Conservation (phyloP, 2,329 filamentous ascomycete species). For the Pseudonectria buxi region DNA sequence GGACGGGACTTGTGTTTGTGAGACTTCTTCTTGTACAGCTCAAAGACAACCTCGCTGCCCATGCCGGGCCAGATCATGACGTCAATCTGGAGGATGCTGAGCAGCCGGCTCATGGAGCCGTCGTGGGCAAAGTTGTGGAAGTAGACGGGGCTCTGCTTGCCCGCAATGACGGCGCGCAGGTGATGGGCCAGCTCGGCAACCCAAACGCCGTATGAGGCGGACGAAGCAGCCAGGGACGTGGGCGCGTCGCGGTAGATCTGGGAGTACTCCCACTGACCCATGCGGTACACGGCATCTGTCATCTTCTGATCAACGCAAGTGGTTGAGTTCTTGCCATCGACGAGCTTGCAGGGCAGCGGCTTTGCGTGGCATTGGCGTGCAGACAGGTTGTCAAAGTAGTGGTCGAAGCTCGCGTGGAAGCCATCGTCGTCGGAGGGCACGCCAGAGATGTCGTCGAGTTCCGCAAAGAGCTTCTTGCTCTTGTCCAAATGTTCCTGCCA, state of each 20-base stretch:
- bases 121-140: conserved; percentile 78
- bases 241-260: conserved; percentile 66
- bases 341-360: conserved; percentile 60
- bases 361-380: conserved; percentile 70
- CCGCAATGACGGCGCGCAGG: conserved; percentile 46
- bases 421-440: conserved; percentile 47
- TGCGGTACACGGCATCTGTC: conserved; percentile 64
- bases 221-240: conserved; percentile 54
- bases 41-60: conserved; percentile 71
- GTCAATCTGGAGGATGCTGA: conserved; percentile 61
- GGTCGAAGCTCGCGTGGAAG: conserved; percentile 69
- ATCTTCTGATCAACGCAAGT: conserved; percentile 56
- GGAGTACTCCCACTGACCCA: conserved; percentile 76
- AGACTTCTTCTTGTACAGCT: conserved; percentile 49
- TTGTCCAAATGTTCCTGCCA: conserved; percentile 61
- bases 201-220: conserved; percentile 63
- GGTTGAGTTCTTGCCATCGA: conserved; percentile 36
- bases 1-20: too few relatives aligned
- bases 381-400: conserved; percentile 80
- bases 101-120: conserved; percentile 58
- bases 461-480: conserved; percentile 46
- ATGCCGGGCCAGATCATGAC: conserved; percentile 79
- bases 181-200: conserved; percentile 63
- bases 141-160: conserved; percentile 42
- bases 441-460: conserved; percentile 63